Evolutionary conservation across 805 yeast species (phyloP), one percentile per base, ranked within the genome.

Genomic region (Candida boidinii): DNA sequence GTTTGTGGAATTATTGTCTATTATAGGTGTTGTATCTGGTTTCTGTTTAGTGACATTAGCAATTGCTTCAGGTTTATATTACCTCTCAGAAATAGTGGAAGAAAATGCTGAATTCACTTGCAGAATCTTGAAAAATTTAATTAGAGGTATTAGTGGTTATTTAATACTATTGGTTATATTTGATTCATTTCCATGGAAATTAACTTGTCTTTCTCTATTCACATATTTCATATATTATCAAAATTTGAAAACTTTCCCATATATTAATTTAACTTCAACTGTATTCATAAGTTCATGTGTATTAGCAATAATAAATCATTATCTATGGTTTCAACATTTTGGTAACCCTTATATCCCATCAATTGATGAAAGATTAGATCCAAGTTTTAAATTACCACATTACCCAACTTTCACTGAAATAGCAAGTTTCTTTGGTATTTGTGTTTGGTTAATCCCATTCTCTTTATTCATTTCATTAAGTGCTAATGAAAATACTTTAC

Each of bases 361-460:
- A 25, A 68, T 80, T 42, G 66, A 68, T 39, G 71, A 64, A 42
- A 55, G 82, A 45, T 61, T 79, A 48, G 66, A 61, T 42, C 69
- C 83, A 30, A 66, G 67, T 30, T 79, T 76, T 48, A 58, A 58
- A 16, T 73, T 83, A 29, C 82, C 81, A 11, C 70, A 73, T 29
- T 71, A 84, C 34, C 94, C 95, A 2, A 67, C 81, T 10, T 90
- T 90, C 50, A 66, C 87, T 1, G 95, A 92, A 52, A 84, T 92
- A 4, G 84, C 96, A n/a, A 81, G 96, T 3, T 92, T 92, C 55
- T 88, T 92, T 52, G 98, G 96, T 1, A 59, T 92, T 26, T 79
- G 92, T 46, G 78, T 92, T 14, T 92, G 98, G 98, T 68, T 90
- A 38, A 73, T 92, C 19, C 98, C 98, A 22, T 86, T 92, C 54